Evolutionary conservation across 805 yeast genomes (phyloP).

Genomic region (Metschnikowia peoriensis): DNA sequence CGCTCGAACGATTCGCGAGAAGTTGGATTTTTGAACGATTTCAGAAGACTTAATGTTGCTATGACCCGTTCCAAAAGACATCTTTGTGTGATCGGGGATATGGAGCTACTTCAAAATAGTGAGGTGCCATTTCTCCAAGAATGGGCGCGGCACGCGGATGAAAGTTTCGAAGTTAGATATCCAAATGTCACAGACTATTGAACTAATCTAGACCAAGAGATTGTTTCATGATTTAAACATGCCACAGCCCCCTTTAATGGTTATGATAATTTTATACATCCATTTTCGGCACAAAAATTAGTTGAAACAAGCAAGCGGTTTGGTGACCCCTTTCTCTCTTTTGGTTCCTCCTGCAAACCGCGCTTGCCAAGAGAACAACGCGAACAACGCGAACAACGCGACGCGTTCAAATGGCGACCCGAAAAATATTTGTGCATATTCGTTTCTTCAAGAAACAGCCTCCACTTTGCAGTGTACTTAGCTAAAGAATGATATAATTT

Average conservation of each 20-base stretch:
- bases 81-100: conserved; percentile 81
- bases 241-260: background rate
- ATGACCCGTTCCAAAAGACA: conserved; percentile 88
- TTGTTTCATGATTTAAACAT: background rate
- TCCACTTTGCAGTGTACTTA: background rate
- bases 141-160: conserved; percentile 74
- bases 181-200: conserved; percentile 34
- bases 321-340: no score
- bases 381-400: background rate
- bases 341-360: background rate
- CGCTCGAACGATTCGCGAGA: conserved; percentile 70
- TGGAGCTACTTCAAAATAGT: conserved; percentile 58
- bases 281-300: no score
- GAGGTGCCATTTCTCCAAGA: conserved; percentile 48
- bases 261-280: no score
- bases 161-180: conserved; percentile 63
- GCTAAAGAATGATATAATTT: no score
- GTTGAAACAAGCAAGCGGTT: no score
- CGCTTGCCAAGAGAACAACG: background rate
- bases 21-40: conserved; percentile 81
- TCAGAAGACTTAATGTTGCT: conserved; percentile 84
- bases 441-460: background rate
- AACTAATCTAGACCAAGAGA: background rate
- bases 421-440: background rate
- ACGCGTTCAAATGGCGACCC: background rate